A percentile compares a stretch with the other conserved stretches of the same genome.
Conservation (phyloP, 495 filamentous ascomycete genomes). For the Xylaria flabelliformis region DNA sequence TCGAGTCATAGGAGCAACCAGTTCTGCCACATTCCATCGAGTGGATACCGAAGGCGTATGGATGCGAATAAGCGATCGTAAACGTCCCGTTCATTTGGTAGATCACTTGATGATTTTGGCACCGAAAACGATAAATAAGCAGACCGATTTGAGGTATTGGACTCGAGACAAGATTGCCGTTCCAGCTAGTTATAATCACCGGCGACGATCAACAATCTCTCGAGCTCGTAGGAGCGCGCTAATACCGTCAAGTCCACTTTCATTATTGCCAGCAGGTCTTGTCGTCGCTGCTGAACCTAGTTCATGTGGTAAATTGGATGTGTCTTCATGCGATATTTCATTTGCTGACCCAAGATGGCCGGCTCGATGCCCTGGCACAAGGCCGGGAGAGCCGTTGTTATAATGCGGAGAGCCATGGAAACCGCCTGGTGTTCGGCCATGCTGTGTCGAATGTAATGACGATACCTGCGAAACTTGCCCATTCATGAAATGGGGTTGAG, state of each 20-base stretch:
- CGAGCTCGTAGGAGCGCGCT: slow-evolving; percentile 60
- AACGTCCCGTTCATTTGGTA: no score
- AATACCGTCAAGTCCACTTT: slow-evolving; percentile 53
- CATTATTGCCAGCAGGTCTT: slow-evolving; percentile 17
- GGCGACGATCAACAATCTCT: slow-evolving; percentile 59
- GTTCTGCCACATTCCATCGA: not conserved
- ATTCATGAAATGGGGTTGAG: not conserved
- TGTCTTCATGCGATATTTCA: not conserved
- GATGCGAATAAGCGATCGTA: not conserved
- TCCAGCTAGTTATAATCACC: slow-evolving; percentile 11
- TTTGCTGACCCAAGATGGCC: not conserved
- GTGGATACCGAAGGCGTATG: not conserved
- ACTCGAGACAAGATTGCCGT: not conserved
- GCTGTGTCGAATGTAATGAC: slow-evolving; percentile 32
- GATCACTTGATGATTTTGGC: not conserved
- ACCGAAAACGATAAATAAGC: not conserved
- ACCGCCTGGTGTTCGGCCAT: slow-evolving; percentile 30
- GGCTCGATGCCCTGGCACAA: slow-evolving; percentile 20
- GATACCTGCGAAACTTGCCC: slow-evolving; percentile 26
- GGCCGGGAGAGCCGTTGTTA: slow-evolving; percentile 10
- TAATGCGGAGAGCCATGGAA: not conserved
- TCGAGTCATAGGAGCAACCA: not conserved
- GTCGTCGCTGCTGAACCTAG: slow-evolving; percentile 12
- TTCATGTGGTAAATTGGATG: slow-evolving; percentile 1
- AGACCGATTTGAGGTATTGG: not conserved